Evolutionary conservation across 345 rosid genomes (phyloP).

Genomic region (Salix arbutifolia): DNA sequence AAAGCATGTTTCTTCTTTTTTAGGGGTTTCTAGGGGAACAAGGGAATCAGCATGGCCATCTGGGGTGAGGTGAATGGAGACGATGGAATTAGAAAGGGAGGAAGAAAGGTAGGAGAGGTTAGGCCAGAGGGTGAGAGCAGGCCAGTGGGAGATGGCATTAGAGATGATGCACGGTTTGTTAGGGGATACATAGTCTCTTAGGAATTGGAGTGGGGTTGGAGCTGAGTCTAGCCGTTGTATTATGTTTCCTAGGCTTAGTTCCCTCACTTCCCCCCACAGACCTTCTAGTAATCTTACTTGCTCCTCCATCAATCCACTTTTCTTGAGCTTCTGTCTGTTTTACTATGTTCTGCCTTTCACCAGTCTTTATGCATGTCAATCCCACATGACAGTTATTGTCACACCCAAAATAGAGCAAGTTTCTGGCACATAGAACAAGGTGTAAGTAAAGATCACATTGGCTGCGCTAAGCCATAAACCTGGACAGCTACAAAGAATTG

Average conservation of each 20-base stretch:
- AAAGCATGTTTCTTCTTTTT: constrained; percentile 36
- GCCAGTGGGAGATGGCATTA: constrained; percentile 64
- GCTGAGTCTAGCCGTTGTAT: constrained; percentile 45
- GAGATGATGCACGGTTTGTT: constrained; percentile 81
- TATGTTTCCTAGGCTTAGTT: constrained; percentile 42
- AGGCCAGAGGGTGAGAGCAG: constrained; percentile 68
- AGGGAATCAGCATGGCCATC: constrained; percentile 73
- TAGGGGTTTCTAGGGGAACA: constrained; percentile 10
- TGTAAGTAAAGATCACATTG: no score
- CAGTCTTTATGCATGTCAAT: neutral
- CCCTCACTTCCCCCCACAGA: constrained; percentile 73
- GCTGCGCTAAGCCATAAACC: no score
- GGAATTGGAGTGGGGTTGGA: constrained; percentile 63
- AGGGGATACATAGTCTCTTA: constrained; percentile 58
- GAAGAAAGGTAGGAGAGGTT: constrained; percentile 42
- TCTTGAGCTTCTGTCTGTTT: neutral
- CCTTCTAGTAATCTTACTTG: constrained; percentile 15
- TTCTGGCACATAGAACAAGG: neutral
- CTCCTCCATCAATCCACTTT: neutral
- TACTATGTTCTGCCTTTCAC: neutral
- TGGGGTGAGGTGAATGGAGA: constrained; percentile 84
- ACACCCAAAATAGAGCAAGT: neutral
- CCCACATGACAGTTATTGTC: neutral
- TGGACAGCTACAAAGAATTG: no score
- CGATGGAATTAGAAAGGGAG: constrained; percentile 49